Conservation (phyloP, 2,329 filamentous ascomycete genomes). For the Elsinoe perseae region DNA sequence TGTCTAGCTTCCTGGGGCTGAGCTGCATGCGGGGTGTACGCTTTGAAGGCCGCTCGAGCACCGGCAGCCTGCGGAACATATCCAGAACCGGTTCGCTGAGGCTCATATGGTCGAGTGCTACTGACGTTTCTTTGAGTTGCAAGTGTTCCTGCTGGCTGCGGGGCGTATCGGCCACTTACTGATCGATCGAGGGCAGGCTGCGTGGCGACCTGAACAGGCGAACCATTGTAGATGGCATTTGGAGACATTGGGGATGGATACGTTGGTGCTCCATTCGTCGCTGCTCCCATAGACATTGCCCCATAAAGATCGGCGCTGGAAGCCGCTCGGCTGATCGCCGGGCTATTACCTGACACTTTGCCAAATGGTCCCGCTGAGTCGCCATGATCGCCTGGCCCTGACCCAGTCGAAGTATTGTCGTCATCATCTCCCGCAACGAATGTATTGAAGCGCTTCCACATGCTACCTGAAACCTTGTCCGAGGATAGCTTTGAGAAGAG, state of each 20-base stretch:
- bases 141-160: slow-evolving; percentile 12
- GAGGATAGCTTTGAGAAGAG: slow-evolving; percentile 95
- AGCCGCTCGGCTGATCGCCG: slow-evolving; percentile 48
- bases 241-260: slow-evolving; percentile 17
- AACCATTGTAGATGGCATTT: slow-evolving; percentile 26
- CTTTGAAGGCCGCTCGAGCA: slow-evolving; percentile 13
- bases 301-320: slow-evolving; percentile 69
- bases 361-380: slow-evolving; percentile 70
- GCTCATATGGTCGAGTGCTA: slow-evolving; percentile 16
- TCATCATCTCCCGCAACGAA: slow-evolving; percentile 90
- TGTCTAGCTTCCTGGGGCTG: slow-evolving; percentile 5
- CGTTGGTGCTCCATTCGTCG: slow-evolving; percentile 23
- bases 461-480: slow-evolving; percentile 85
- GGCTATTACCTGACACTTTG: slow-evolving; percentile 60
- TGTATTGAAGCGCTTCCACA: slow-evolving; percentile 91
- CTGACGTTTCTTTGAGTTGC: slow-evolving; percentile 14
- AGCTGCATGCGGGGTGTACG: slow-evolving; percentile 3
- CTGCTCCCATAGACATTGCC: slow-evolving; percentile 30
- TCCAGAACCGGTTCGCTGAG: slow-evolving; percentile 16
- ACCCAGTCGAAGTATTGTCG: slow-evolving; percentile 53
- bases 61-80: slow-evolving; percentile 12
- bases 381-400: slow-evolving; percentile 46
- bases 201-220: slow-evolving; percentile 16
- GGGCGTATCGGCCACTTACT: slow-evolving; percentile 17
- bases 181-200: neutral